These are phyloP conservation scores for Lasiodiplodia sp. DNA, from an alignment of 2,329 filamentous ascomycete genomes.

Conservation along the genomic window DNA sequence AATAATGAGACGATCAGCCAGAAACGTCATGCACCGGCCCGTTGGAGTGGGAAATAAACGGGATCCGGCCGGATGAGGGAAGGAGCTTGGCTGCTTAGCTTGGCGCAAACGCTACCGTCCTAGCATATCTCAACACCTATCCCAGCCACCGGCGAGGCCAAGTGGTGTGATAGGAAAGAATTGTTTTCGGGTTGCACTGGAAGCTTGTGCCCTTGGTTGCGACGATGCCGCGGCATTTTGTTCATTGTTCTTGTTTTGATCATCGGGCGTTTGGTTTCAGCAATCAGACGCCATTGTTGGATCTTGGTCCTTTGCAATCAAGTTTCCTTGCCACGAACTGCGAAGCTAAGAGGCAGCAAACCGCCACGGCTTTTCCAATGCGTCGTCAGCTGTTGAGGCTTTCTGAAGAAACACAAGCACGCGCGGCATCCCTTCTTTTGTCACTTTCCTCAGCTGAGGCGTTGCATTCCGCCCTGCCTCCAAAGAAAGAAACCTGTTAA, in stretches of 20 bases:
- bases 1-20: neutral
- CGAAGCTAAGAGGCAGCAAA: too few species aligned
- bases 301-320: too few species aligned
- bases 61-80: constrained; percentile 10
- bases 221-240: too few species aligned
- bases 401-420: too few species aligned
- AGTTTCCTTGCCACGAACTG: too few species aligned
- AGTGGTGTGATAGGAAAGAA: too few species aligned
- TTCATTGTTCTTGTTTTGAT: too few species aligned
- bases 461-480: neutral
- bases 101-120: neutral
- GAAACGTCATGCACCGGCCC: neutral
- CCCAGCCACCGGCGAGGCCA: too few species aligned
- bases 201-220: too few species aligned
- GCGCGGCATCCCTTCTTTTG: neutral
- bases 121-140: constrained; percentile 1
- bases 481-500: neutral
- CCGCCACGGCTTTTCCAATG: neutral
- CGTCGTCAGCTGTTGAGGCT: constrained; percentile 4
- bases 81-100: constrained; percentile 7
- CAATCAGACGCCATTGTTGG: too few species aligned
- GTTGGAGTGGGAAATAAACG: neutral
- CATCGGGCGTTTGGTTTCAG: too few species aligned
- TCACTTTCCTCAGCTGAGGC: neutral
- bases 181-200: too few species aligned